Base-by-base conservation (phyloP, 768 basidiomycete genomes). In the Antrodiella citrinella region DNA sequence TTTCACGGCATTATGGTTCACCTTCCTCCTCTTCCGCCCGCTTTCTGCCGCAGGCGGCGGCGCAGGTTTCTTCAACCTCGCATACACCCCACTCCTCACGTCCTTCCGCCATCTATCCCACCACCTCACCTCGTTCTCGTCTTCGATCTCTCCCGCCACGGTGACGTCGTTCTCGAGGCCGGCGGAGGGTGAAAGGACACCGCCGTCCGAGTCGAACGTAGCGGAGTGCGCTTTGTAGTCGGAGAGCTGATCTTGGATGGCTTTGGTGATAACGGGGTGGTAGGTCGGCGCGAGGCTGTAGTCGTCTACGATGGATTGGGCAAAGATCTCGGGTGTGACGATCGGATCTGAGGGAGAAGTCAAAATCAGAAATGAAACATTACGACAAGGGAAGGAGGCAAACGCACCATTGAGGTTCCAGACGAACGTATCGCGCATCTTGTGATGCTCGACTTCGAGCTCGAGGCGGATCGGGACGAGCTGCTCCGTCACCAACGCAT, bases 381-480 rank as follows among this genome's bases (percentile, higher is more conserved):
- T 19, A 19, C 12, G 26, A 11, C 30, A 26, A 22, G 21, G 21
- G 24, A 4, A 2, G 30, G 30, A 35, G 30, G 30, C 30, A 15
- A 5, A 51, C 43, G 70, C 50, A 96, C 94, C 95, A 56, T 87
- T 86, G 42, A 94, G 67, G 61, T 99, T 96, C 96, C 95, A 99
- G 42, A 96, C 79, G 68, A 98, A 97, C 0, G 95, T 92, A 63
- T 99, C 96, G 22, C 92, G 81, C 74, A 97, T 84, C 69, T 86
- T 89, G 62, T 89, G 84, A 60, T 90, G 87, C 50, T 97, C 96
- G 44, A 94, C 85, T 59, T 99, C 96, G 59, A 97, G 84, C 65
- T 99, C 96, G 47, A 99, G 72, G n/a, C 96, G 81, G 38, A 99
- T 86, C 2, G 96, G 96, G 3, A 98, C 85, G 22, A 99, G 84